These are phyloP conservation scores for Cryphonectria naterciae DNA, from an alignment of 2,329 filamentous ascomycete genomes.

Conservation along the genomic window DNA sequence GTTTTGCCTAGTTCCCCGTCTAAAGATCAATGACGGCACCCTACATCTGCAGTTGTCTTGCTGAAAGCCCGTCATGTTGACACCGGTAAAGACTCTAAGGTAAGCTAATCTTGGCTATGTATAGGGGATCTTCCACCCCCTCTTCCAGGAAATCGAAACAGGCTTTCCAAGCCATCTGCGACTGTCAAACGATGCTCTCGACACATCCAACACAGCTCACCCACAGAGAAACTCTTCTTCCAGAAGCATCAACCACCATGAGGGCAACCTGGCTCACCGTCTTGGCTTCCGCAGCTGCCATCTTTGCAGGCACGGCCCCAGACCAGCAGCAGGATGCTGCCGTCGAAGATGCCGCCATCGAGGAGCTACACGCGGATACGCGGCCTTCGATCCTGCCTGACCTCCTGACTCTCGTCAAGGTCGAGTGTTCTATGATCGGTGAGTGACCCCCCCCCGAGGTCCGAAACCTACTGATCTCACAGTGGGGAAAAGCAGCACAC, in stretches of 20 bases:
- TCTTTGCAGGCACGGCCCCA: neutral
- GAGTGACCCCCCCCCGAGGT: neutral
- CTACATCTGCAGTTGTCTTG: neutral
- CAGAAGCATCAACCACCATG: neutral
- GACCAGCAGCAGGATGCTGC: neutral
- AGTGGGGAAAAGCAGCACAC: too few relatives aligned
- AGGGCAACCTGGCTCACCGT: neutral
- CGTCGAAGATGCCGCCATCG: neutral
- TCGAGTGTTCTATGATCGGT: neutral
- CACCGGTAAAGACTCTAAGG: neutral
- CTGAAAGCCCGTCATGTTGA: neutral
- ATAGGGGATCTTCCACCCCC: too few relatives aligned
- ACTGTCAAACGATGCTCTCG: neutral
- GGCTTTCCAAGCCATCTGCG: neutral
- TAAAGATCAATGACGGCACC: neutral
- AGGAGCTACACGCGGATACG: neutral
- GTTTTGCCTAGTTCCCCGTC: neutral
- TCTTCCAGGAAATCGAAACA: neutral
- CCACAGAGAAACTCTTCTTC: too few relatives aligned
- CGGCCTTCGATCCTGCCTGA: neutral
- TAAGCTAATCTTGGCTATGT: neutral
- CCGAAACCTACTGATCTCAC: neutral
- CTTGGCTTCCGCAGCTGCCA: neutral
- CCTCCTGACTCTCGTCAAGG: neutral
- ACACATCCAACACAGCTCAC: too few relatives aligned